Evolutionary conservation across 805 yeast species (phyloP).

Genomic region (Yarrowia osloensis): DNA sequence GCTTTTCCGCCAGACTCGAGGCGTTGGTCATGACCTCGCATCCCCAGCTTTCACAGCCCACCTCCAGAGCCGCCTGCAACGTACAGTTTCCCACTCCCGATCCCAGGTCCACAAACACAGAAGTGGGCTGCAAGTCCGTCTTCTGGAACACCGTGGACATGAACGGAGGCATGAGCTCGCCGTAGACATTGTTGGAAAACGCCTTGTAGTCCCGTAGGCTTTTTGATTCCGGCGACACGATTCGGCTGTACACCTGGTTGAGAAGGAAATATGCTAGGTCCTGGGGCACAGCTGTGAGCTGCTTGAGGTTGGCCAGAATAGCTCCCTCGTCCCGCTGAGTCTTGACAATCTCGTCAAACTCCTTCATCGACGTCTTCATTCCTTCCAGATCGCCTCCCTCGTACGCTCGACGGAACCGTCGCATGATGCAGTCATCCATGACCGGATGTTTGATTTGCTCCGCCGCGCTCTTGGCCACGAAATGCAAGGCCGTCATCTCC

Average conservation of each 20-base stretch:
- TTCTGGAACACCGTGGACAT: slow-evolving; percentile 63
- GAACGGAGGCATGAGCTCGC: slow-evolving; percentile 82
- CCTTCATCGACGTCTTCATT: slow-evolving; percentile 44
- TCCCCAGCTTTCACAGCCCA: slow-evolving; percentile 82
- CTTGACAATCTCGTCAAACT: slow-evolving; percentile 49
- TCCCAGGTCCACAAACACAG: slow-evolving; percentile 82
- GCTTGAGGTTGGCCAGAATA: slow-evolving; percentile 41
- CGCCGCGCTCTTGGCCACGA: slow-evolving; percentile 46
- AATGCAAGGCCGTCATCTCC: slow-evolving; percentile 48
- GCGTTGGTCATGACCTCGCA: slow-evolving; percentile 89
- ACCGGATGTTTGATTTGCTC: slow-evolving; percentile 38
- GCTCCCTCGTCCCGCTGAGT: slow-evolving; percentile 44
- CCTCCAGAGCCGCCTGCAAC: slow-evolving; percentile 83
- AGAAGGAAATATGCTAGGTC: slow-evolving; percentile 64
- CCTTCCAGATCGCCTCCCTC: slow-evolving; percentile 39
- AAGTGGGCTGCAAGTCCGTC: slow-evolving; percentile 55
- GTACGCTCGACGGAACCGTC: slow-evolving; percentile 40
- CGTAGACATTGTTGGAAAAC: slow-evolving; percentile 87
- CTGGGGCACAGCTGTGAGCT: slow-evolving; percentile 34
- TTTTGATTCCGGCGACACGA: slow-evolving; percentile 72
- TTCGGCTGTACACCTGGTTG: slow-evolving; percentile 70
- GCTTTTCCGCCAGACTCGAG: slow-evolving; percentile 63
- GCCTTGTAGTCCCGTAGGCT: slow-evolving; percentile 73
- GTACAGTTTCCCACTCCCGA: slow-evolving; percentile 95
- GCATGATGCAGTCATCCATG: slow-evolving; percentile 42